Conservation (phyloP, 208 protist genomes). For the Acanthamoeba sp. region DNA sequence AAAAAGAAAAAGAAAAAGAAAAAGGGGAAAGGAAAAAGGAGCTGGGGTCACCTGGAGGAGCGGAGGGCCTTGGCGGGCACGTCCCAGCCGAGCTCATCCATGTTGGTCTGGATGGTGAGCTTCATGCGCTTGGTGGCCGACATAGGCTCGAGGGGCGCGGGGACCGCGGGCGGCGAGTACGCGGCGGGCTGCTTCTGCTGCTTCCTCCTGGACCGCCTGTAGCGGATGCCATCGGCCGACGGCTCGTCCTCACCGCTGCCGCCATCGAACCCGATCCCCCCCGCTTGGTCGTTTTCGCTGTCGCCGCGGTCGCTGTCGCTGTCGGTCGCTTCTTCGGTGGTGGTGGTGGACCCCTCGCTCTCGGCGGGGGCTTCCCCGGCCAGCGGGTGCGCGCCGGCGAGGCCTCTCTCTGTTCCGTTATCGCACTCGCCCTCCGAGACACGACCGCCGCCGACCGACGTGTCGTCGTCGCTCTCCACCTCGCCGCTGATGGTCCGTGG, state of each 20-base stretch:
- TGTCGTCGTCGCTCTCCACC: neutral
- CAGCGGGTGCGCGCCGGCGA: neutral
- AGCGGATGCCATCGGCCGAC: neutral
- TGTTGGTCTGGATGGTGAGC: slow-evolving; percentile 15
- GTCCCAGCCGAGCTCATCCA: slow-evolving; percentile 1
- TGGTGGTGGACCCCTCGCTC: neutral
- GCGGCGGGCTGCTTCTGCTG: neutral
- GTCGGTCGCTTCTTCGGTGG: neutral
- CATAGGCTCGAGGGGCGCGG: neutral
- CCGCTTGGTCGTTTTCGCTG: neutral
- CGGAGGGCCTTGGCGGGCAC: neutral
- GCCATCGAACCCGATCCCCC: neutral
- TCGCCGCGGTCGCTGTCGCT: neutral
- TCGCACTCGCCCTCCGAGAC: neutral
- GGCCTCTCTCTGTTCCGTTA: neutral
- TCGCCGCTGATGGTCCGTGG: neutral
- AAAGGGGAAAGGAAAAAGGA: no score
- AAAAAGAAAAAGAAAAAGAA: no score
- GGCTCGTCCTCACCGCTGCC: neutral
- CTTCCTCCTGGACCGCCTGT: neutral
- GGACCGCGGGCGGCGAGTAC: neutral
- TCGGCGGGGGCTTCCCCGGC: neutral
- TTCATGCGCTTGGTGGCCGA: slow-evolving; percentile 1
- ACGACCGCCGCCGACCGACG: neutral
- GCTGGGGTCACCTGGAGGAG: neutral